Evolutionary conservation across 2,329 filamentous ascomycete species (phyloP), one percentile per base, ranked within the genome.

Genomic region (Clarireedia hainanense): DNA sequence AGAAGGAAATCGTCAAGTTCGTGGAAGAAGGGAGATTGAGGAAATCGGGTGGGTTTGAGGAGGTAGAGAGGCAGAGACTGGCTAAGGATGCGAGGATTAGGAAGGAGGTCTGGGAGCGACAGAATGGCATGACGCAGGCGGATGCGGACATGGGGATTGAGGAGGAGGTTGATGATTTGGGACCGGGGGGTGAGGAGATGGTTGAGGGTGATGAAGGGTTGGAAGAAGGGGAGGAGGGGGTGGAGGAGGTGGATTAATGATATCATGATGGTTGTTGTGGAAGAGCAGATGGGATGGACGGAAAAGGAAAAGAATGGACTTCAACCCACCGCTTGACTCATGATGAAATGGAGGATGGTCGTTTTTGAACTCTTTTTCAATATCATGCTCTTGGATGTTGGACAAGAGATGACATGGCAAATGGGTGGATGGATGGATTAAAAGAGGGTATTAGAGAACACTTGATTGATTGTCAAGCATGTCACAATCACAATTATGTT

Each of bases 41-140:
- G 80, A 97, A 97, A 79, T 91, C 88, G 14, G 94, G 94, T 42
- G 94, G 94, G 0, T 86, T 96, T 50, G 94, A 97, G 70, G 94
- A 99, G 73, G 86, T 91, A 0, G 94, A 99, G 73, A 80, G 94
- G 52, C 77, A 89, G 47, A 80, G 94, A 50, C 86, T 86, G 68
- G 81, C 85, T 37, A 95, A 92, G 70, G 94, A 99, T 66, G 94
- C 97, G 58, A 80, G 82, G 63, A 90, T 91, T 57, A 79, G 91
- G 56, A 86, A 83, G 65, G 91, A 96, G 70, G 88, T 86, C 12
- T 86, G 83, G 83, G 82, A 85, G 64, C 73, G 81, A 43, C 77
- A 80, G 74, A 85, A 86, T 63, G 83, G 82, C 6, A 66, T 67
- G 63, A 65, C 64, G 6, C 61, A 64, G 45, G 65, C 64, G 6